These are phyloP conservation scores for Solanum chiquidenum DNA, from an alignment of 257 asterid genomes.

Conservation along the genomic window DNA sequence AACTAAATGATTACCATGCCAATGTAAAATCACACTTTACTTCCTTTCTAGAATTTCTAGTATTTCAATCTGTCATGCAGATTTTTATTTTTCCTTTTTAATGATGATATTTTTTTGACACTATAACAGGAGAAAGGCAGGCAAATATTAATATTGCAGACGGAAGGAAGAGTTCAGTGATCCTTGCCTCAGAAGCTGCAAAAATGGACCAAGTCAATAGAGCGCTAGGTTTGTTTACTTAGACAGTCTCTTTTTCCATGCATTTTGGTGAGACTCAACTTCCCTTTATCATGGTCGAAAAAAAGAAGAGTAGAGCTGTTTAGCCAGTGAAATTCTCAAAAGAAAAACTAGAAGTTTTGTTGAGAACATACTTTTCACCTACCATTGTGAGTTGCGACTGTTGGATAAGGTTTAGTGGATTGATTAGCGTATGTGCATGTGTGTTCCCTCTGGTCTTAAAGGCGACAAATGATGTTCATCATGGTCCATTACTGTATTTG, in stretches of 20 bases:
- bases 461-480: background rate
- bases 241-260: background rate
- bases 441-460: background rate
- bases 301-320: background rate
- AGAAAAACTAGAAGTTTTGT: background rate
- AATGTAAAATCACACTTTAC: background rate
- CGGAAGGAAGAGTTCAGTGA: constrained; percentile 55
- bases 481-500: background rate
- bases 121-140: constrained; percentile 76
- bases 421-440: background rate
- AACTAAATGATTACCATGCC: background rate
- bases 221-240: constrained; percentile 54
- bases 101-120: background rate
- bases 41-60: background rate
- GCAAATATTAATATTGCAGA: constrained; percentile 74
- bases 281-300: background rate
- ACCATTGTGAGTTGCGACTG: background rate
- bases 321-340: background rate
- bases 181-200: constrained; percentile 89
- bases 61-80: background rate
- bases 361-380: background rate
- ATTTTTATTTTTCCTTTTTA: background rate
- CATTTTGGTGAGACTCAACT: background rate
- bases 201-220: constrained; percentile 77
- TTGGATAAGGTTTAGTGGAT: background rate